Evolutionary conservation across 2,329 filamentous ascomycete genomes (phyloP), one percentile per base, ranked within the genome.

Genomic region (Fusarium sp.): DNA sequence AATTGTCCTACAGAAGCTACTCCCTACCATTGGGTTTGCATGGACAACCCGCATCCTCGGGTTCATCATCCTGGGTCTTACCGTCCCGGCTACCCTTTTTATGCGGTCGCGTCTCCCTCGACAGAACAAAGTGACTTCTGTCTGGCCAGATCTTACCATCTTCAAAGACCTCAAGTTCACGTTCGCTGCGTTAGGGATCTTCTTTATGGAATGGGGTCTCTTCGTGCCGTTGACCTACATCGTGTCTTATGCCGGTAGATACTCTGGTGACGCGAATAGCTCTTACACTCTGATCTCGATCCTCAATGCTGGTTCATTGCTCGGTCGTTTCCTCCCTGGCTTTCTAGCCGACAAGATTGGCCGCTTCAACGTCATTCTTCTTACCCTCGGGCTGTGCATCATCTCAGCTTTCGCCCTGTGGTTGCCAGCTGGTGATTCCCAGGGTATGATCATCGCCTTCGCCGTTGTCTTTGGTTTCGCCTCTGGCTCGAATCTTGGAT

Each of bases 211-310:
- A 76, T 91, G 87, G 85, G 90, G 87, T 3, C 82, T 92, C 9
- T 92, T 92, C 70, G 82, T 95, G 6, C 93, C 93, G 0, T 84
- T 95, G 65, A 91, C 91, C 3, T 96, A 93, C 76, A 88, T 96
- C 23, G 89, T 90, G 7, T 91, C 89, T 2, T 96, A 93, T 75
- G 89, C 91, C 0, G 81, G 89, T 2, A 80, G 82, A 18, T 59
- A 67, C 16, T 74, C 72, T 37, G 68, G 69, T 14, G 40, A 56
- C 3, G 60, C 62, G 7, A 65, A 68, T 16, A 65, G 75, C 23
- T 74, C 74, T n/a, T 95, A 93, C 77, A 89, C 93, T 65, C 84
- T 96, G 28, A 84, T 97, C n/a, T 89, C 93, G 2, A 87, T 96
- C 61, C 86, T 97, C 74, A 97, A 96, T 76, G 92, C 88, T 1